Conservation (phyloP, 192 early-diverging fungal species). For the Backusella liffmaniae region DNA sequence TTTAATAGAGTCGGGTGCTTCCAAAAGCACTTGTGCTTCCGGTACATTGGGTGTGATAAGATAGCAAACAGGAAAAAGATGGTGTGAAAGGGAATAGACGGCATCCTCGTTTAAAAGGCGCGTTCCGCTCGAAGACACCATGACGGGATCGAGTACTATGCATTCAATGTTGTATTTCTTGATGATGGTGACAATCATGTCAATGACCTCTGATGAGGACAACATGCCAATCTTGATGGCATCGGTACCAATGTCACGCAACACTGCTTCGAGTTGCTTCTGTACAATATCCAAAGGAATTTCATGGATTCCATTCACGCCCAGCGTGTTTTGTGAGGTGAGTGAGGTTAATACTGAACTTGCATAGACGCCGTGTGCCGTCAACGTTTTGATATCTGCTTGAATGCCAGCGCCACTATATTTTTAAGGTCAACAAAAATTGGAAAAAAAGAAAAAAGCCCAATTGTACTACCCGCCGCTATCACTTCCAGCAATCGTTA, state of each 20-base stretch:
- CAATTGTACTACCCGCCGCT: conserved; percentile 48
- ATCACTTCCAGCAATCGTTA: conserved; percentile 69
- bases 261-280: conserved; percentile 66
- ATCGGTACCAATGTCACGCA: conserved; percentile 74
- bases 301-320: conserved; percentile 65
- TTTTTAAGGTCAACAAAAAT: neutral
- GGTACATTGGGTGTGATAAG: conserved; percentile 84
- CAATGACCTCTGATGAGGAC: conserved; percentile 60
- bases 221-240: conserved; percentile 87
- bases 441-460: neutral
- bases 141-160: conserved; percentile 84
- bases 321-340: conserved; percentile 85
- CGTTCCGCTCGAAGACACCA: conserved; percentile 76
- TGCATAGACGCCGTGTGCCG: conserved; percentile 66
- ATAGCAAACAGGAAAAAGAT: conserved; percentile 66
- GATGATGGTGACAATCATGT: conserved; percentile 42
- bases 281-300: conserved; percentile 63
- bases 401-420: conserved; percentile 74
- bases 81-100: conserved; percentile 46
- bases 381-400: conserved; percentile 90
- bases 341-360: conserved; percentile 75
- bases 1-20: conserved; percentile 41
- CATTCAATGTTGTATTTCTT: conserved; percentile 30
- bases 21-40: conserved; percentile 71
- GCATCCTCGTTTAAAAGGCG: conserved; percentile 62